Base-by-base conservation (phyloP, 768 basidiomycete species). In the Hericium erinaceus region DNA sequence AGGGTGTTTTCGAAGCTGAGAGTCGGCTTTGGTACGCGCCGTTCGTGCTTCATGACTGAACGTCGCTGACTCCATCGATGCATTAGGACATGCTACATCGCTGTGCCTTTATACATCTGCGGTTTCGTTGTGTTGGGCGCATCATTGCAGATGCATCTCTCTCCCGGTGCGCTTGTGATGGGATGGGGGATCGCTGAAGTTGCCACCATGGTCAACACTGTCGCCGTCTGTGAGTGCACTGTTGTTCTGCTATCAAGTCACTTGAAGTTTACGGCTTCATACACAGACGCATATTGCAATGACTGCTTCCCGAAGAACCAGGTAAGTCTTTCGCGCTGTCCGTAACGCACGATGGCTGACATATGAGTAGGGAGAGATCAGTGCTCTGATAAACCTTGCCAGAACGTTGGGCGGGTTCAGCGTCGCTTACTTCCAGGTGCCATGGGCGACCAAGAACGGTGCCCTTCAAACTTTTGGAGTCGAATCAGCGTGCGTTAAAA, bases 161-260 rank as follows among this genome's bases (percentile, higher is more conserved):
- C 72, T 37, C 67, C 77, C n/a, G 80, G 73, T 3, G 81, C 77
- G 1, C 64, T 86, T 26, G 73, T 86, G 54, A 78, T 85, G 69
- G 85, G 85, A 15, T 87, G 85, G 85, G 83, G 80, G 10, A 78
- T 85, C 55, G 77, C 82, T 0, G 74, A 82, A 58, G 69, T 81
- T 2, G 73, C 79, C 0, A 68, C 80, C 56, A 77, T 85, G 75
- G 75, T 85, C 57, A 79, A 75, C 64, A 86, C 84, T 0, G 83
- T 84, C 51, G 80, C 81, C 1, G 74, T 85, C 18, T 85, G 82
- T 73, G 67, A 68, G 65, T 80, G 70, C 54, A 62, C 66, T 16
- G 52, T 4, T 26, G 28, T 39, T 26, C 41, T 53, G 13, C 69
- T 68, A 10, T 39, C 33, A 16, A 44, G 15, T 16, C 26, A 39